These are phyloP conservation scores for Jaapia argillacea DNA, from an alignment of 768 basidiomycete genomes.

Conservation along the genomic window DNA sequence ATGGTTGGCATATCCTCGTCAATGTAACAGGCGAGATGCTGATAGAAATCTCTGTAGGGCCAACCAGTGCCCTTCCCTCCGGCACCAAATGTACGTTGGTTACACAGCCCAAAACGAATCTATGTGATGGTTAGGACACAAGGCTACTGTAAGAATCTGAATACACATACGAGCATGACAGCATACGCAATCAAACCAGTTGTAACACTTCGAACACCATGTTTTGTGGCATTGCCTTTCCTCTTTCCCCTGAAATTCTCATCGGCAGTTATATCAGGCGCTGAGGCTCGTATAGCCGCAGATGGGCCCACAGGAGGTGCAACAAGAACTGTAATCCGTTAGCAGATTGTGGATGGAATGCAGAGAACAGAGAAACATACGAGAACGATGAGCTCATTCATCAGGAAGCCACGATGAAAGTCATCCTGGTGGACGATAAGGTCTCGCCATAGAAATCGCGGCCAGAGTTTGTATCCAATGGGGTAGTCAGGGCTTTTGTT, in stretches of 20 bases:
- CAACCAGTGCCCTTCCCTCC: not conserved
- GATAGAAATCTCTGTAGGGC: not conserved
- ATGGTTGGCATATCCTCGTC: not conserved
- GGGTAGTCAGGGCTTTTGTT: not conserved
- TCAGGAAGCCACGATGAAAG: not conserved
- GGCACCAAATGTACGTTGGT: not conserved
- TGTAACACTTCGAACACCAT: not conserved
- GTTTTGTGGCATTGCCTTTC: not conserved
- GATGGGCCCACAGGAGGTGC: too few species aligned
- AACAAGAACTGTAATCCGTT: too few species aligned
- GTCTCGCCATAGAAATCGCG: not conserved
- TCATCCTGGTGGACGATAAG: not conserved
- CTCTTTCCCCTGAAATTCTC: not conserved
- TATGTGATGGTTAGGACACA: not conserved
- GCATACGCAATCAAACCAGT: not conserved
- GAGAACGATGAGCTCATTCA: not conserved
- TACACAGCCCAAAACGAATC: not conserved
- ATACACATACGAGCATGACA: not conserved
- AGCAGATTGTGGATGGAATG: too few species aligned
- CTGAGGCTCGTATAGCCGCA: too few species aligned
- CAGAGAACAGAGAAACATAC: not conserved
- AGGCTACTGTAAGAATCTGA: not conserved
- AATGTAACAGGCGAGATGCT: not conserved
- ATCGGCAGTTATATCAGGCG: not conserved
- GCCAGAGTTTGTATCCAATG: not conserved